Base-by-base conservation (phyloP, 1,284 basidiomycete genomes). In the Afroboletus lepidellus region DNA sequence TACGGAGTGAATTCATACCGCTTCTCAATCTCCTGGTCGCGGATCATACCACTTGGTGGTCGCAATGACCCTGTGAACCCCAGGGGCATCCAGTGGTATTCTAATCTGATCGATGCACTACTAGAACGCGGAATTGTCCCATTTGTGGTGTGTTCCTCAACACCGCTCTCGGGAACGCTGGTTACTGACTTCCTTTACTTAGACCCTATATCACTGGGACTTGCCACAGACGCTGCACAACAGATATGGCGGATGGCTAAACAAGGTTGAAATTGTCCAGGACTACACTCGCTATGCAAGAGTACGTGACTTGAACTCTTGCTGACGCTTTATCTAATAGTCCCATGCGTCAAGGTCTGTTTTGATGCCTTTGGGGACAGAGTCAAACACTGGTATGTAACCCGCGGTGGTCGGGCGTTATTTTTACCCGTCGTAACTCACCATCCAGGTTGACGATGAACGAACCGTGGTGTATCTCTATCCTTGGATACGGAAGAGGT, bases 191-290 rank as follows among this genome's bases (percentile, higher is more conserved):
- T 3, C 11, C 16, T 18, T 45, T 23, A 30, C 33, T n/a, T 57
- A 86, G 84, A 90, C 87, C 0, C 69, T 90, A 36, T 88, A 88
- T 67, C 87, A 90, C 65, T 90, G 87, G 87, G 88, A 61, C 75
- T 74, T 18, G 33, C 15, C 32, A 20, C 71, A 72, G 38, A 69
- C 56, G 5, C 66, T 78, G n/a, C 65, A 74, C 41, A 66, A 75
- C 45, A 65, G 71, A 29, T 78, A 77, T 57, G 73, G 72, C n/a
- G 75, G 76, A 21, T 78, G 73, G 69, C 55, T 76, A 57, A 70
- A 18, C 15, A 70, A 73, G 53, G 67, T 70, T 8, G 66, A 69
- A 48, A 65, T 73, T 27, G 57, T 72, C 18, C 54, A 60, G 33
- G 76, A 91, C 61, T 74, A 88, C 52, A 80, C 87, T 53, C 77